Percentiles rank a stretch among this genome's conserved stretches.
Evolutionary conservation across 2,329 filamentous ascomycete species (phyloP).

Genomic region (Thelonectria rubi): DNA sequence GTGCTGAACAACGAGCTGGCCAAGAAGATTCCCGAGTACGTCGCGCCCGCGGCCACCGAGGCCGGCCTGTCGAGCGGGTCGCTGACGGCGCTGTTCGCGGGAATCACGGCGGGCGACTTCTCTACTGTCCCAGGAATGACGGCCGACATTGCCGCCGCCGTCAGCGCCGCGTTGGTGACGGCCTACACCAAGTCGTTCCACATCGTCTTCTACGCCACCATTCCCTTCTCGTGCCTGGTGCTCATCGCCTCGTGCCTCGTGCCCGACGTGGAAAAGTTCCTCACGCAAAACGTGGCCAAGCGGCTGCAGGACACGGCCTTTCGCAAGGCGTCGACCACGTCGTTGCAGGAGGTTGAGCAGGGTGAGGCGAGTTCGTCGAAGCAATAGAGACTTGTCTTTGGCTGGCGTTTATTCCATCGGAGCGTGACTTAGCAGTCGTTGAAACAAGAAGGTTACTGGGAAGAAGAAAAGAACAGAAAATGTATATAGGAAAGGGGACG

Average conservation of each 20-base stretch:
- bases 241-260: conserved; percentile 50
- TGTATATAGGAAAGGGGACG: not conserved
- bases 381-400: not conserved
- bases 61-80: conserved; percentile 48
- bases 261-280: conserved; percentile 54
- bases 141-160: conserved; percentile 45
- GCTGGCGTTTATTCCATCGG: not conserved
- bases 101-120: conserved; percentile 45
- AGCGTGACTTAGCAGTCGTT: no score
- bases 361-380: not conserved
- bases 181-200: conserved; percentile 56
- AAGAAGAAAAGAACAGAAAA: not conserved
- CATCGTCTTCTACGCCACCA: conserved; percentile 53
- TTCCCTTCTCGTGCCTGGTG: conserved; percentile 52
- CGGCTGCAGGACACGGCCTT: conserved; percentile 46
- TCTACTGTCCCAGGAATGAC: conserved; percentile 48
- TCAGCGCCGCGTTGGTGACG: conserved; percentile 47
- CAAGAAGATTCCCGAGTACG: conserved; percentile 46
- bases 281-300: conserved; percentile 55
- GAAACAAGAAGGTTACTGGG: no score
- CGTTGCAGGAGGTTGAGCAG: conserved; percentile 11
- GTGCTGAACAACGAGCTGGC: conserved; percentile 49
- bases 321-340: conserved; percentile 17
- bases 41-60: conserved; percentile 46
- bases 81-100: conserved; percentile 46